These are phyloP conservation scores for Candida arabinofermentans DNA, from an alignment of 805 yeast species.

Conservation along the genomic window DNA sequence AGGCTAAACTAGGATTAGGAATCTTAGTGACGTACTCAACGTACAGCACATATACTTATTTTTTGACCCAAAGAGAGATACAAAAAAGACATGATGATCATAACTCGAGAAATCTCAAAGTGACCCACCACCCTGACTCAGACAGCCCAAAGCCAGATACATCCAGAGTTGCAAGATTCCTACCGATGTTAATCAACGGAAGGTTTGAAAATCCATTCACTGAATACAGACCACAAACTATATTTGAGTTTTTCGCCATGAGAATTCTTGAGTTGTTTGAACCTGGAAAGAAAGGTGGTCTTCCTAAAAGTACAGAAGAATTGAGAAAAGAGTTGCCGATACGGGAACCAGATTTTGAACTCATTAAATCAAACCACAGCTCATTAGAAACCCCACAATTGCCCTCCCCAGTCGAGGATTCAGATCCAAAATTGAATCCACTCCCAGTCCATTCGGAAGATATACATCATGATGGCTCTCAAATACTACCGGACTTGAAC, in stretches of 20 bases:
- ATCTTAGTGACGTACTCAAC: conserved; percentile 54
- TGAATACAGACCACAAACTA: conserved; percentile 86
- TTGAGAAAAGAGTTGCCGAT: conserved; percentile 58
- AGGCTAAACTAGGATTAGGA: conserved; percentile 39
- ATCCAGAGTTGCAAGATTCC: conserved; percentile 33
- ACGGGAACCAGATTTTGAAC: conserved; percentile 50
- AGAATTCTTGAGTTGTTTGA: conserved; percentile 70
- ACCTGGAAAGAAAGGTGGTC: conserved; percentile 51
- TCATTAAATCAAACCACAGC: conserved; percentile 27
- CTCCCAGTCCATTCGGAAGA: not conserved
- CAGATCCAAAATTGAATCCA: not conserved
- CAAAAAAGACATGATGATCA: conserved; percentile 33
- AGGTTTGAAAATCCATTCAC: conserved; percentile 86
- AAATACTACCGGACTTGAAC: conserved; percentile 30
- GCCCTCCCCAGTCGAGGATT: not conserved
- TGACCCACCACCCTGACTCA: too few relatives aligned
- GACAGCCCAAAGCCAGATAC: too few relatives aligned
- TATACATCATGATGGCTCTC: not conserved
- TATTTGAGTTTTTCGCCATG: conserved; percentile 77
- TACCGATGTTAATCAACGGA: conserved; percentile 58
- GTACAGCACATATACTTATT: conserved; percentile 59
- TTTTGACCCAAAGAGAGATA: conserved; percentile 52
- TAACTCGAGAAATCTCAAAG: conserved; percentile 7
- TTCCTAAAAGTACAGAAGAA: conserved; percentile 44
- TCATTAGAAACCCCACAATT: conserved; percentile 4